Base-by-base conservation (phyloP, 2,329 filamentous ascomycete genomes). In the Chrysoporthe puriensis region DNA sequence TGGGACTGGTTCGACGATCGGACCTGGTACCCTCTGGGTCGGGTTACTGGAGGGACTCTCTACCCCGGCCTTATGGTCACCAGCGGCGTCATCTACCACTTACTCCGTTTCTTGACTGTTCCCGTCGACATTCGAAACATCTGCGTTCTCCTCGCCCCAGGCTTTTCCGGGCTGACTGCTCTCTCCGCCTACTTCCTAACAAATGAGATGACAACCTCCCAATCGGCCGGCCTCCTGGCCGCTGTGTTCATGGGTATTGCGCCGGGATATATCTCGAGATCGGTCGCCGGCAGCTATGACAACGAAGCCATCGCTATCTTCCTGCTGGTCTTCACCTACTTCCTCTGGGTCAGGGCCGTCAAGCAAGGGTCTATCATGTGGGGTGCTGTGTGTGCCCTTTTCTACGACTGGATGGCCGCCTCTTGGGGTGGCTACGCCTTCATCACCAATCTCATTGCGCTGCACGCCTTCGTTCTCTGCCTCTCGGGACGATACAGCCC, bases 1-100 rank as follows among this genome's bases (percentile, higher is more conserved):
- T 99, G 96, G 96, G 95, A 99, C 80, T 99, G 96, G 96, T 99
- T 99, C 77, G 96, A 99, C 81, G 96, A 99, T 85, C 90, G 96
- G 84, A 99, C 96, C 88, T 99, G 96, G 96, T 95, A 99, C 82
- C 96, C 96, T 74, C 91, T 99, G 70, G 96, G 96, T 75, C 93
- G 96, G 84, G 96, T 99, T 77, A 99, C 96, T 69, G 96, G 96
- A 81, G 96, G 96, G 77, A 99, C 96, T n/a, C 88, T 99, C 71
- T 99, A 99, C 79, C 96, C 96, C 62, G 96, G 96, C 75, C 86
- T 99, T 76, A 99, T 99, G 96, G 96, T 99, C 74, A 99, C 96
- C 77, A 98, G 95, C 81, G 96, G 96, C 74, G 90, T 87, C 80
- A 98, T 99, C 81, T 98, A 97, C 85, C 95, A 99, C 79, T 82